Conservation (phyloP, 1,284 basidiomycete species). For the Schizophyllum commune region DNA sequence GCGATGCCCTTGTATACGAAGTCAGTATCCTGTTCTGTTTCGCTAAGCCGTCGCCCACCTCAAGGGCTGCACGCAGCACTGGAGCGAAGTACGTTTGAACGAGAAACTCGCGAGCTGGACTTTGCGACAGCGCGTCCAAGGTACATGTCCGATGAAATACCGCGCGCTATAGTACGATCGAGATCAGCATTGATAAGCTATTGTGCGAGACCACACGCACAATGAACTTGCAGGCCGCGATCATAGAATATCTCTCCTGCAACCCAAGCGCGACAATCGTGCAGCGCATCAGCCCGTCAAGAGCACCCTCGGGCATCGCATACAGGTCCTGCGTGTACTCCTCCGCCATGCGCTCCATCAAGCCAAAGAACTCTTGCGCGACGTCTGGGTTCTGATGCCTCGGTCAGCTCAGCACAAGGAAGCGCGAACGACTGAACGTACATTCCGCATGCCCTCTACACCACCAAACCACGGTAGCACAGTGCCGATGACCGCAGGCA, state of each 20-base stretch:
- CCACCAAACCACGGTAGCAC: slow-evolving; percentile 48
- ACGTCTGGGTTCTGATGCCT: slow-evolving; percentile 72
- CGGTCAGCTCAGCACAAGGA: slow-evolving; percentile 1
- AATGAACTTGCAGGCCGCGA: slow-evolving; percentile 75
- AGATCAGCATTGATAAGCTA: background rate
- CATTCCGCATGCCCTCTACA: slow-evolving; percentile 63
- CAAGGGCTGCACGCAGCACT: slow-evolving; percentile 45
- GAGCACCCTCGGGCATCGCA: slow-evolving; percentile 53
- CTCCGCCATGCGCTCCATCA: slow-evolving; percentile 68
- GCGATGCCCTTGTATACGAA: slow-evolving; percentile 51
- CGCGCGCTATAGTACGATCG: background rate
- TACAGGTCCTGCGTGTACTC: slow-evolving; percentile 71
- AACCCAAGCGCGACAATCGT: slow-evolving; percentile 63
- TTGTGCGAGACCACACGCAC: slow-evolving; percentile 35
- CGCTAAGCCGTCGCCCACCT: slow-evolving; percentile 44
- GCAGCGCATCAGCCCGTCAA: slow-evolving; percentile 69
- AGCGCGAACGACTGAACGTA: slow-evolving; percentile 26
- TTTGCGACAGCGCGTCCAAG: background rate
- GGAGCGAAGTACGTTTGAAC: background rate
- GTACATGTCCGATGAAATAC: background rate
- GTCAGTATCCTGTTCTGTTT: background rate
- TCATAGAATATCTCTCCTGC: slow-evolving; percentile 83
- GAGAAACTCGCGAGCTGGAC: background rate
- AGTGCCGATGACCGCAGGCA: slow-evolving; percentile 57
- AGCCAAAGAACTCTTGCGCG: slow-evolving; percentile 81